Conservation (phyloP, 2,329 filamentous ascomycete species). For the Fusarium dimerum region DNA sequence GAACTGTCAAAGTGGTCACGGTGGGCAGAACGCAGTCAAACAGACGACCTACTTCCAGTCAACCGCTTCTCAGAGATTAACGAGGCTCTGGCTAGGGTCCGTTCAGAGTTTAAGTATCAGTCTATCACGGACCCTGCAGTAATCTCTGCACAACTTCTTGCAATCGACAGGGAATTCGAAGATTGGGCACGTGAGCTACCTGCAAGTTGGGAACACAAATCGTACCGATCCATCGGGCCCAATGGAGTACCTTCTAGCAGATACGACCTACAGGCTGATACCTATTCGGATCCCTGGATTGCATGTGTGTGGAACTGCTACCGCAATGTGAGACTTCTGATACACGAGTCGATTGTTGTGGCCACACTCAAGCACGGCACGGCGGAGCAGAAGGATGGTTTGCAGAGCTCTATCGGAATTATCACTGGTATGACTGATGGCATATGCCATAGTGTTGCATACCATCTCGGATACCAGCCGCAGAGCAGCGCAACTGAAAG, state of each 20-base stretch:
- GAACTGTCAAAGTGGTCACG: slow-evolving; percentile 17
- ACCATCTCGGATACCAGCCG: slow-evolving; percentile 15
- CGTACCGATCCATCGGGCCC: slow-evolving; percentile 9
- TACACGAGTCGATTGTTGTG: slow-evolving; percentile 21
- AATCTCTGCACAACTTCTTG: slow-evolving; percentile 9
- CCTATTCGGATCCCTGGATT: slow-evolving; percentile 19
- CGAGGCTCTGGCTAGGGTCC: slow-evolving; percentile 4
- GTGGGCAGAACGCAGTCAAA: slow-evolving; percentile 12
- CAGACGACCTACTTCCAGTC: background rate
- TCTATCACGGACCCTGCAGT: slow-evolving; percentile 9
- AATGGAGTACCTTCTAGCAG: slow-evolving; percentile 2
- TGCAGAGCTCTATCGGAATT: slow-evolving; percentile 10
- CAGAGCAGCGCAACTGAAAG: background rate
- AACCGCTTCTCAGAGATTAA: slow-evolving; percentile 20
- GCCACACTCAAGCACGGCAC: slow-evolving; percentile 16
- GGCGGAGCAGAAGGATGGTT: background rate
- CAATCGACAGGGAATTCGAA: slow-evolving; percentile 10
- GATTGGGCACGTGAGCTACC: slow-evolving; percentile 8
- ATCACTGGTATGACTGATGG: slow-evolving; percentile 14
- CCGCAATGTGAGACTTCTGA: slow-evolving; percentile 14
- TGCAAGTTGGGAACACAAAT: slow-evolving; percentile 11
- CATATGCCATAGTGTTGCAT: slow-evolving; percentile 20
- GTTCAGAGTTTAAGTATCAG: slow-evolving; percentile 15
- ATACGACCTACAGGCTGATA: slow-evolving; percentile 13
- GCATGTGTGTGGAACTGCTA: slow-evolving; percentile 25